phyloP scores from a whole-genome alignment of 805 yeast genomes.

The Ogataea trehaloabstinens region DNA sequence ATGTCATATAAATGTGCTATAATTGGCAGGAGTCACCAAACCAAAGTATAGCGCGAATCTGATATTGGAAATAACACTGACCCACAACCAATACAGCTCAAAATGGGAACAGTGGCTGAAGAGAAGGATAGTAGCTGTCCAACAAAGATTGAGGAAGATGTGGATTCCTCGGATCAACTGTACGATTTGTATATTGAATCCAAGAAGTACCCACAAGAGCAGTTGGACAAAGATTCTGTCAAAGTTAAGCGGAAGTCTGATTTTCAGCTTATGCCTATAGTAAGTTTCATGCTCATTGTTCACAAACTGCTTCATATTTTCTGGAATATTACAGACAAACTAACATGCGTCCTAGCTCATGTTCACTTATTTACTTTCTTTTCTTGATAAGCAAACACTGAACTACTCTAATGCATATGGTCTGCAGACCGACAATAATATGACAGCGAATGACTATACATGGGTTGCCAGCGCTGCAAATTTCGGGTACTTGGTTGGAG shows the following conservation, averaged over 20 bases:
- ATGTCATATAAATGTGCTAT: too few species aligned
- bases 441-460: constrained; percentile 37
- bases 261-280: too few species aligned
- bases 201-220: constrained; percentile 3
- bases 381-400: constrained; percentile 55
- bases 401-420: constrained; percentile 47
- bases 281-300: too few species aligned
- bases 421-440: constrained; percentile 32
- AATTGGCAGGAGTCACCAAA: too few species aligned
- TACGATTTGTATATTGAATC: constrained; percentile 6
- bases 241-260: too few species aligned
- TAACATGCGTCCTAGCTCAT: constrained; percentile 37
- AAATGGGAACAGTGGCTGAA: too few species aligned
- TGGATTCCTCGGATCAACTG: constrained; percentile 5
- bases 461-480: constrained; percentile 40
- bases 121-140: too few species aligned
- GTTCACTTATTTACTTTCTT: constrained; percentile 42
- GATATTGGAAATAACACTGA: too few species aligned
- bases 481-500: constrained; percentile 45
- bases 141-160: background rate
- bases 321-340: too few species aligned
- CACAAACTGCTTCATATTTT: too few species aligned
- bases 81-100: too few species aligned
- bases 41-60: too few species aligned
- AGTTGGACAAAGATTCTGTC: constrained; percentile 5